Base-by-base conservation (phyloP, 257 asterid genomes). In the Gentiana macrophylla region DNA sequence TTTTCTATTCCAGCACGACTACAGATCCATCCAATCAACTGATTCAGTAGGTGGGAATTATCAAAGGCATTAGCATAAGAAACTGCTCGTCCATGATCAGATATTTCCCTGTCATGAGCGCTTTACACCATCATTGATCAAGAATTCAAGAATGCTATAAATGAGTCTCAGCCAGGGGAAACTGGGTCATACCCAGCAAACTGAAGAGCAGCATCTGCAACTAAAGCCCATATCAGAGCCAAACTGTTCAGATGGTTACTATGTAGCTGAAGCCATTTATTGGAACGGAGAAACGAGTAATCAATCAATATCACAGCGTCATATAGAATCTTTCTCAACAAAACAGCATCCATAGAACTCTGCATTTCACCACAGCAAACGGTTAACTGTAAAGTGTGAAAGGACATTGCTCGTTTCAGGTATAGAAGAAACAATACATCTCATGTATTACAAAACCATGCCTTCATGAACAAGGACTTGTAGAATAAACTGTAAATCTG, bases 151-250 rank as follows among this genome's bases (percentile, higher is more conserved):
- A 57, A 64, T 43, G 55, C 33, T 43, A 73, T 53, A 61, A 48
- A 51, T 37, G 52, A 57, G 34, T 55, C 46, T 24, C 5, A 47
- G 55, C 49, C 65, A 24, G 59, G 56, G 24, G 50, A 52, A 70
- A 51, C 62, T 58, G 24, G 50, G 56, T 2, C 59, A 32, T 77
- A 86, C 95, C 94, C 67, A 58, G 85, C 83, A 73, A 83, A 79
- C 65, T 60, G 80, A 43, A 81, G 68, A 59, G 97, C 89, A 24
- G 60, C 60, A 35, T 83, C 87, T 49, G 71, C 85, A 63, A 83
- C 86, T 57, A 86, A 50, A 59, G 79, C 81, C 97, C 95, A 83
- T 55, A 69, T 37, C 37, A 86, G 53, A 56, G 94, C 82, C 61
- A 89, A 62, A 62, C 67, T 73, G 58, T 74, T 76, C 9, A 69